Percentiles rank a stretch among this genome's conserved stretches.
These are phyloP conservation scores for Aspergillus fructus DNA, from an alignment of 2,329 filamentous ascomycete species.

Conservation along the genomic window DNA sequence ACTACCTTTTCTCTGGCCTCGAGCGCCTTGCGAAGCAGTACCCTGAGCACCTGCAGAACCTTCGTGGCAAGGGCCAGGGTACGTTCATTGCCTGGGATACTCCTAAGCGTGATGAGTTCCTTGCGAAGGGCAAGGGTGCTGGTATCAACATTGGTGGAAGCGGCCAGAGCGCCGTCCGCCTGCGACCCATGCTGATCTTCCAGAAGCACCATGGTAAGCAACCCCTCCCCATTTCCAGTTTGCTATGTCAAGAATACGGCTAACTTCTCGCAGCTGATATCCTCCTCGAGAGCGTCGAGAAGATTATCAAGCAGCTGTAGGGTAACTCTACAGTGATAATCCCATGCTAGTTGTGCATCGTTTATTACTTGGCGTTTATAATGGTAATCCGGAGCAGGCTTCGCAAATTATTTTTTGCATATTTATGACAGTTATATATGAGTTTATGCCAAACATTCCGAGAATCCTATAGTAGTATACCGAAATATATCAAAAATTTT, in stretches of 20 bases:
- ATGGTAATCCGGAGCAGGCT: slow-evolving; percentile 4
- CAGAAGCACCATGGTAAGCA: slow-evolving; percentile 75
- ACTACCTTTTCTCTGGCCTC: slow-evolving; percentile 73
- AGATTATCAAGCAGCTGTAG: slow-evolving; percentile 58
- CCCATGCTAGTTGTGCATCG: neutral
- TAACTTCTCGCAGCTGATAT: slow-evolving; percentile 61
- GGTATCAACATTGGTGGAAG: slow-evolving; percentile 87
- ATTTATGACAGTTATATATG: slow-evolving; percentile 3
- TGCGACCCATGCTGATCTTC: slow-evolving; percentile 90
- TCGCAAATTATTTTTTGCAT: neutral
- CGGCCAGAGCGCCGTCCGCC: slow-evolving; percentile 70
- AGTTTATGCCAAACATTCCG: neutral
- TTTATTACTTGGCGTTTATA: slow-evolving; percentile 8
- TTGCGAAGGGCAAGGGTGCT: slow-evolving; percentile 73
- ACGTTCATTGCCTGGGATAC: slow-evolving; percentile 93
- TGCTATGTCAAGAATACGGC: neutral
- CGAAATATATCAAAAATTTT: neutral
- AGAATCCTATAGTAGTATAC: neutral
- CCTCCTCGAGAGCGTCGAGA: slow-evolving; percentile 74
- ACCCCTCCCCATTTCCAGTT: neutral
- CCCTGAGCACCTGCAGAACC: slow-evolving; percentile 75
- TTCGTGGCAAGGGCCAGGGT: slow-evolving; percentile 82
- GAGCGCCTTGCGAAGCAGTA: slow-evolving; percentile 67
- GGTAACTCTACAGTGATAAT: neutral
- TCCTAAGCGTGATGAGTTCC: slow-evolving; percentile 74